Base-by-base conservation (phyloP, 1,284 basidiomycete species). In the Austroboletus niveus region DNA sequence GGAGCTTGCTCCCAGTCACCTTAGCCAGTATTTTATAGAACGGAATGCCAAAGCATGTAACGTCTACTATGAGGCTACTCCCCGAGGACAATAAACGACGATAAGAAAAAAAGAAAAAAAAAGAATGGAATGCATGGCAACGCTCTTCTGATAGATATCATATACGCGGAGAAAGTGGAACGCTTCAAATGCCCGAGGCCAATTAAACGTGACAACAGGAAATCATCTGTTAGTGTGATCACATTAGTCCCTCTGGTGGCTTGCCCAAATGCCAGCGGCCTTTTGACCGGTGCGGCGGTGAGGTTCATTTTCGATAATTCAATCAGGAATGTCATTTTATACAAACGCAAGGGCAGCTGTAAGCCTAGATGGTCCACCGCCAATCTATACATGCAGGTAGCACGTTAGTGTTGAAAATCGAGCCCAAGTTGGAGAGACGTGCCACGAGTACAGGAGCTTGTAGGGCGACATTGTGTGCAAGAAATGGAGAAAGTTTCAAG, bases 351-450 rank as follows among this genome's bases (percentile, higher is more conserved):
- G 72, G 0, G 79, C 79, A n/a, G 71, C 72, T 12, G 70, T 71
- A 36, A 81, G 69, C 24, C 80, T 80, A 0, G 77, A 63, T 35
- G 80, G 73, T 14, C 79, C 80, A 29, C 73, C 77, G 4, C 78
- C 80, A 42, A 74, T 72, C 55, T 81, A 72, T 29, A 8, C 27
- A 8, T 8, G 27, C 27, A 32, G n/a, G 8, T 24, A 27, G 8
- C 17, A 31, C 6, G 8, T 62, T 11, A 55, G 29, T 17, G 1
- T 14, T 11, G 5, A 22, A 5, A 8, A 30, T 9, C 0, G 34
- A 7, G 20, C 17, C 15, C 8, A 11, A 10, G 8, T 32, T 2
- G 42, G n/a, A 15, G 8, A 20, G 10, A 48, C 60, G 15, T 41
- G 54, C 63, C 10, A 65, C 53, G 27, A 65, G 60, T 22, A 64